phyloP scores from a whole-genome alignment of 768 basidiomycete genomes.

The Tubosaeta brunneosetosa region DNA sequence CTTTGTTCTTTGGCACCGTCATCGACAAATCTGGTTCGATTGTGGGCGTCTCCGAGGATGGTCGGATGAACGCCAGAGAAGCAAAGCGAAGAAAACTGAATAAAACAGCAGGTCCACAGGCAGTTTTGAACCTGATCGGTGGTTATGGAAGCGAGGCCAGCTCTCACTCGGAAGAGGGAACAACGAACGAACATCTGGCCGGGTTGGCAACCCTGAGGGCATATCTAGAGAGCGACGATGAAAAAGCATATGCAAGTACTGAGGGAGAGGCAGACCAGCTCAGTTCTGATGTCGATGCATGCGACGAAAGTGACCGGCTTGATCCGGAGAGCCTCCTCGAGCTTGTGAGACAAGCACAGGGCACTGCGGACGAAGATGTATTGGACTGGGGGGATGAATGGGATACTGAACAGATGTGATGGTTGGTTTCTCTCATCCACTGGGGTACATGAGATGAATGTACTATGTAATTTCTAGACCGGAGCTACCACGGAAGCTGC shows the following conservation, averaged over 20 bases:
- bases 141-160: conserved; percentile 55
- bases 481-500: not conserved
- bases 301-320: conserved; percentile 5
- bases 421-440: not conserved
- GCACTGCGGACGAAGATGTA: conserved; percentile 25
- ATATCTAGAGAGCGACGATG: conserved; percentile 22
- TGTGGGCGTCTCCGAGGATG: conserved; percentile 7
- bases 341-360: conserved; percentile 19
- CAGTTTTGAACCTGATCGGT: conserved; percentile 53
- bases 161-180: conserved; percentile 30
- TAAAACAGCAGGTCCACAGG: conserved; percentile 45
- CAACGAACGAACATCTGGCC: not conserved
- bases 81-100: conserved; percentile 58
- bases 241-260: not conserved
- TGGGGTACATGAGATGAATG: not conserved
- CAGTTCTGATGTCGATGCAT: conserved; percentile 15
- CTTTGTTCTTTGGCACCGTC: conserved; percentile 53
- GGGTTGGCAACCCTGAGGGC: conserved; percentile 22
- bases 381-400: conserved; percentile 32
- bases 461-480: conserved; percentile 3
- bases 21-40: conserved; percentile 49
- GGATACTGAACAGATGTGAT: conserved; percentile 12
- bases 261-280: conserved; percentile 15
- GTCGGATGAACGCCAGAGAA: conserved; percentile 28
- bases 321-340: conserved; percentile 22